Conservation (phyloP, 768 basidiomycete genomes). For the Pilatotrama ljubarskyi region DNA sequence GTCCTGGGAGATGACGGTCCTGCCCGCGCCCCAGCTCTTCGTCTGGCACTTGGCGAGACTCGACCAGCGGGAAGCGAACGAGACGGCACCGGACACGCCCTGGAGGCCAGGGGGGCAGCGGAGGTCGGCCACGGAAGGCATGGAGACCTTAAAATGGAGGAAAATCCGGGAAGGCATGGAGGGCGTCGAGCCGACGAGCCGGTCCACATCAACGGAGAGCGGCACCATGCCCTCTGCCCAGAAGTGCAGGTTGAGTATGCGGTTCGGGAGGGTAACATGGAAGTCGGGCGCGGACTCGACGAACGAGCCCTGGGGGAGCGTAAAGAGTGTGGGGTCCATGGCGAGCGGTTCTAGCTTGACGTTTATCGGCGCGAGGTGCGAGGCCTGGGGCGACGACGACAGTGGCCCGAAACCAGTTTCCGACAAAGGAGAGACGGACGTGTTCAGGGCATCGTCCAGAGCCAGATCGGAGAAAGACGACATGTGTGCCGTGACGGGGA, state of each 20-base stretch:
- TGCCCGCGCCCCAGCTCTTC: constrained; percentile 49
- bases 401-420: constrained; percentile 8
- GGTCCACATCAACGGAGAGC: constrained; percentile 59
- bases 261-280: constrained; percentile 33
- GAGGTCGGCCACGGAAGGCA: constrained; percentile 56
- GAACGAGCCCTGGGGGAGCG: constrained; percentile 23
- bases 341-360: constrained; percentile 32
- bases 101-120: constrained; percentile 57
- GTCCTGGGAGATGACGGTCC: constrained; percentile 54
- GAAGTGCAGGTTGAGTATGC: constrained; percentile 47
- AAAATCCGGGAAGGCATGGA: constrained; percentile 42
- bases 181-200: constrained; percentile 41
- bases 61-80: constrained; percentile 54
- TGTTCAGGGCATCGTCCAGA: constrained; percentile 9
- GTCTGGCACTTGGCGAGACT: constrained; percentile 64
- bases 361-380: constrained; percentile 15
- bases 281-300: constrained; percentile 16
- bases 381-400: constrained; percentile 15
- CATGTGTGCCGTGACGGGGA: constrained; percentile 7
- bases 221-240: constrained; percentile 72
- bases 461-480: constrained; percentile 13
- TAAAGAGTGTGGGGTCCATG: constrained; percentile 28
- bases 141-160: constrained; percentile 56
- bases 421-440: constrained; percentile 12
- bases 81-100: constrained; percentile 61